Evolutionary conservation across 2,329 filamentous ascomycete genomes (phyloP).

Genomic region (Pseudogymnoascus sp.): DNA sequence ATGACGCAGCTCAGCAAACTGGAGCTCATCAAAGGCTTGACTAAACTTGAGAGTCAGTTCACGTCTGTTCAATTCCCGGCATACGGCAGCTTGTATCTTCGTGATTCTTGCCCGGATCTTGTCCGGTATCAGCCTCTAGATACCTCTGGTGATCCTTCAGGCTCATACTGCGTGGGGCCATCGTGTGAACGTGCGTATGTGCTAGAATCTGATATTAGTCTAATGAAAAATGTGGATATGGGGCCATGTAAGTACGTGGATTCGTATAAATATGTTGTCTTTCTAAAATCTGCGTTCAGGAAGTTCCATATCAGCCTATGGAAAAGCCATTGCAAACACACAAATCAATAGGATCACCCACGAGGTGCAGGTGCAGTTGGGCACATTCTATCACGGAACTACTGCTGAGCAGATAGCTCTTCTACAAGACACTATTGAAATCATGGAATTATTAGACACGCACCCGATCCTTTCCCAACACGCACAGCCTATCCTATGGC

Average conservation of each 20-base stretch:
- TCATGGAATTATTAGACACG: neutral
- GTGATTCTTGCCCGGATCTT: neutral
- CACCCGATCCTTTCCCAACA: neutral
- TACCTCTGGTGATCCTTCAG: neutral
- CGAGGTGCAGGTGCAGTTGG: neutral
- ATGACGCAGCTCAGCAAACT: slow-evolving; percentile 16
- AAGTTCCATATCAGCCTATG: neutral
- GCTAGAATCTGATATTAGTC: neutral
- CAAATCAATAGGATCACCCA: neutral
- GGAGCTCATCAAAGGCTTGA: slow-evolving; percentile 9
- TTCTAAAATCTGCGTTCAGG: neutral
- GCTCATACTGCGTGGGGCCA: neutral
- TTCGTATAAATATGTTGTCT: neutral
- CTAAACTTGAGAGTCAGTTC: neutral
- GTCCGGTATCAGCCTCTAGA: neutral
- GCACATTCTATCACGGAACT: neutral
- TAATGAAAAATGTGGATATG: neutral
- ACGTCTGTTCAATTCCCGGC: neutral
- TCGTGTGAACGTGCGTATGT: neutral
- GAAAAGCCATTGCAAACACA: neutral
- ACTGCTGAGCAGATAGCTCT: neutral
- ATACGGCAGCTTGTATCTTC: neutral
- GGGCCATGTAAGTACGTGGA: neutral
- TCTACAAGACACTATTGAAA: neutral
- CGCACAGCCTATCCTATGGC: slow-evolving; percentile 23